Conservation (phyloP, 176 grass and related monocot genomes). For the Avena atlantica region DNA sequence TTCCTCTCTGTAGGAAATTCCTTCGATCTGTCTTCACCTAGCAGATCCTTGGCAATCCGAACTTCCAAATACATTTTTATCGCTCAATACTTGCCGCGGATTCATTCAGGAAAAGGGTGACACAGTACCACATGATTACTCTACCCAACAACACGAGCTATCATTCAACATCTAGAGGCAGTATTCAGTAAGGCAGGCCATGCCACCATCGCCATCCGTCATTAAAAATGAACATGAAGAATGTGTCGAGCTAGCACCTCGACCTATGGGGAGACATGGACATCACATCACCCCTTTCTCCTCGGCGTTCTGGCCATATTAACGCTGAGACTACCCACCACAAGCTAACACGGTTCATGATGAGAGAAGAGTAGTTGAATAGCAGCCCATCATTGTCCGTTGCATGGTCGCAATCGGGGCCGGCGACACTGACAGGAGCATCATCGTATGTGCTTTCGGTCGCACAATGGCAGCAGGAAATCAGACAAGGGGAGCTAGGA, state of each 20-base stretch:
- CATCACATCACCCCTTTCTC: not conserved
- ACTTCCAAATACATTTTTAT: not conserved
- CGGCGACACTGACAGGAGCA: too few species aligned
- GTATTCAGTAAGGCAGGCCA: not conserved
- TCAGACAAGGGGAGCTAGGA: too few species aligned
- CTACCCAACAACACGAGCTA: not conserved
- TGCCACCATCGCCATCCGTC: not conserved
- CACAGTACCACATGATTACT: not conserved
- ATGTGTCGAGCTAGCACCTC: not conserved
- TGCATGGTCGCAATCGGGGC: too few species aligned
- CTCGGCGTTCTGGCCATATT: not conserved
- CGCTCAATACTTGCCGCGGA: not conserved
- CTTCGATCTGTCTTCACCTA: too few species aligned
- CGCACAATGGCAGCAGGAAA: too few species aligned
- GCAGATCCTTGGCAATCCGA: too few species aligned
- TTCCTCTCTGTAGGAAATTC: too few species aligned
- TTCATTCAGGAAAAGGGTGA: not conserved
- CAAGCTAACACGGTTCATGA: not conserved
- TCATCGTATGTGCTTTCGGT: too few species aligned
- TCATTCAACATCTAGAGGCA: not conserved
- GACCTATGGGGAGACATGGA: not conserved
- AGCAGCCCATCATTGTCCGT: too few species aligned
- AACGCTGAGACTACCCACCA: not conserved
- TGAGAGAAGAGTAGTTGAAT: too few species aligned
- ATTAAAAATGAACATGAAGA: conserved; percentile 2